Conservation (phyloP, 352 stramenopile genomes). For the Peronosclerospora sorghi region DNA sequence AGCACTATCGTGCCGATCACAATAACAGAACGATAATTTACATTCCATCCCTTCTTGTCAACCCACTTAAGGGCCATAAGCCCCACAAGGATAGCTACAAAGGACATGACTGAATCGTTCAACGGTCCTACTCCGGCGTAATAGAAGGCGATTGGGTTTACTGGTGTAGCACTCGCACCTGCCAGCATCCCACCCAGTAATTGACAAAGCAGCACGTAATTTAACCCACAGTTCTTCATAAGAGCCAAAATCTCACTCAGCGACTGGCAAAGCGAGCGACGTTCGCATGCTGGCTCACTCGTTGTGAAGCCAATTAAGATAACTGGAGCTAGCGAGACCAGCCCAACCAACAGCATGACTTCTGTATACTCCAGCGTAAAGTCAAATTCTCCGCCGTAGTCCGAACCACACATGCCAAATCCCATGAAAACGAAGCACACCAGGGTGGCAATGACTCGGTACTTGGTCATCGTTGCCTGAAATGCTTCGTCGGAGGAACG, state of each 20-base stretch:
- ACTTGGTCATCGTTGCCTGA: conserved; percentile 23
- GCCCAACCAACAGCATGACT: conserved; percentile 30
- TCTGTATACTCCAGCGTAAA: conserved; percentile 40
- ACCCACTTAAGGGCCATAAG: conserved; percentile 21
- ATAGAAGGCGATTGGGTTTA: conserved; percentile 35
- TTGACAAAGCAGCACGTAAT: conserved; percentile 27
- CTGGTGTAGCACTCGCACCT: conserved; percentile 28
- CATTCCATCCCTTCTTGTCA: conserved; percentile 29
- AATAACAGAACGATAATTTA: conserved; percentile 33
- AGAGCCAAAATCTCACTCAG: conserved; percentile 23
- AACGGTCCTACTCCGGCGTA: conserved; percentile 40
- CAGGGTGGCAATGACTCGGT: conserved; percentile 26
- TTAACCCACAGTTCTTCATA: conserved; percentile 26
- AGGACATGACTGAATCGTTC: conserved; percentile 45
- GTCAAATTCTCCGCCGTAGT: conserved; percentile 56
- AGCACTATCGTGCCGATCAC: conserved; percentile 20
- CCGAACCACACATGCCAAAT: conserved; percentile 37
- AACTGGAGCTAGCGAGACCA: conserved; percentile 20
- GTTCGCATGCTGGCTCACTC: conserved; percentile 6
- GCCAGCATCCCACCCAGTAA: conserved; percentile 31
- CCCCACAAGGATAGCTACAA: conserved; percentile 25
- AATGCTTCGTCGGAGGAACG: conserved; percentile 20
- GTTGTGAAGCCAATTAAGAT: conserved; percentile 20
- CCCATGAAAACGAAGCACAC: conserved; percentile 44
- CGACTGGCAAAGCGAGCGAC: conserved; percentile 15